Conservation (phyloP, 306 rosid genomes). For the Herpetospermum pedunculosum region DNA sequence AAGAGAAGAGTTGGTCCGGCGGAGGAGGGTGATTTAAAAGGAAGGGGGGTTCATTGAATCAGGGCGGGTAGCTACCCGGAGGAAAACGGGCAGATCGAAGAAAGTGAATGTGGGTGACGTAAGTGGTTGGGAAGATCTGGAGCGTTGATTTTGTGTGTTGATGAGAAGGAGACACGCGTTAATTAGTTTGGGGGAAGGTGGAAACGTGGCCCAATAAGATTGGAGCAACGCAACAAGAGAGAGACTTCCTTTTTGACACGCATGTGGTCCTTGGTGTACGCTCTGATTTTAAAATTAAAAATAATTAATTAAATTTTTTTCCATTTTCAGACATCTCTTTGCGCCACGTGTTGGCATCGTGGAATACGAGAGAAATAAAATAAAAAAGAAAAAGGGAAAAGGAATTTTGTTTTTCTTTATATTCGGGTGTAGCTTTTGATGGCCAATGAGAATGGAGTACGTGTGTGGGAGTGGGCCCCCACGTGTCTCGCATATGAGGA, state of each 20-base stretch:
- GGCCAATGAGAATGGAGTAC: neutral
- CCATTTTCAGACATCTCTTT: neutral
- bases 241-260: constrained; percentile 10
- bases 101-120: constrained; percentile 1
- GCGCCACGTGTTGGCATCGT: neutral
- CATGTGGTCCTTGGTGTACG: constrained; percentile 12
- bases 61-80: neutral
- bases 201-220: neutral
- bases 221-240: constrained; percentile 5
- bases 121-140: neutral
- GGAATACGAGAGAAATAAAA: neutral
- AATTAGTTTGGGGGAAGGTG: neutral
- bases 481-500: neutral
- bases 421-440: neutral
- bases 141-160: neutral
- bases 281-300: neutral
- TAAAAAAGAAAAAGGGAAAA: no score
- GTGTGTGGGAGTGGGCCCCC: neutral
- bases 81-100: neutral
- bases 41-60: neutral
- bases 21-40: neutral
- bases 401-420: neutral
- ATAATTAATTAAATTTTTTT: neutral
- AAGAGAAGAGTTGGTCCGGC: neutral
- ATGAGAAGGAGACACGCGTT: neutral